Conservation (phyloP, 176 grass and related monocot genomes). For the Avena sativa region DNA sequence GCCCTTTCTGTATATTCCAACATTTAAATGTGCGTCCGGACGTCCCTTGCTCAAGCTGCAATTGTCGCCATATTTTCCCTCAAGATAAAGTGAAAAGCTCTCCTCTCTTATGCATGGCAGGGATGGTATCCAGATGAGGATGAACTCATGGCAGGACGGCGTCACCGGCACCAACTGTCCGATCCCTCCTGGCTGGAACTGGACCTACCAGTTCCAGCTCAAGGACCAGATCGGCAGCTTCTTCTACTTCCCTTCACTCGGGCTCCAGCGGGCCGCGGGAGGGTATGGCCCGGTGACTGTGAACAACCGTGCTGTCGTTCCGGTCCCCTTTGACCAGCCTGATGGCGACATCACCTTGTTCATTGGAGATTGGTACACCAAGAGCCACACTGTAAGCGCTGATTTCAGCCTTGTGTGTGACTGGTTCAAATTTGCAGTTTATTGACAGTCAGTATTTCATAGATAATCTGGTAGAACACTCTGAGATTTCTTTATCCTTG, state of each 20-base stretch:
- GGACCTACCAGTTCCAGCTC: slow-evolving; percentile 96
- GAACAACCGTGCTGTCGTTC: slow-evolving; percentile 72
- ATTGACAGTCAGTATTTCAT: background rate
- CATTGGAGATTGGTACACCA: slow-evolving; percentile 91
- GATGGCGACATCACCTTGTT: slow-evolving; percentile 82
- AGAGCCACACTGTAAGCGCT: slow-evolving; percentile 71
- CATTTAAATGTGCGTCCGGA: slow-evolving; percentile 2
- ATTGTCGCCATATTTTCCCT: slow-evolving; percentile 27
- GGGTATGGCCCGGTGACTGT: slow-evolving; percentile 72
- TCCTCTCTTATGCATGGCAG: slow-evolving; percentile 44
- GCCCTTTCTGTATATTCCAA: slow-evolving; percentile 8
- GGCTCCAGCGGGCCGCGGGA: slow-evolving; percentile 74
- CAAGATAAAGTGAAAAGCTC: slow-evolving; percentile 32
- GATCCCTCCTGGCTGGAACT: slow-evolving; percentile 91
- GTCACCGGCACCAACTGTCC: slow-evolving; percentile 90
- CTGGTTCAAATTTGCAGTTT: background rate
- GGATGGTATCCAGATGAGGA: slow-evolving; percentile 91
- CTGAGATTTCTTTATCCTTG: slow-evolving; percentile 33
- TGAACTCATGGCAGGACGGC: slow-evolving; percentile 94
- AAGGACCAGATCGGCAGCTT: slow-evolving; percentile 98
- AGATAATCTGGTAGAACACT: background rate
- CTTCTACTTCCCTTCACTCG: slow-evolving; percentile 91
- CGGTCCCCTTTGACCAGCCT: slow-evolving; percentile 67
- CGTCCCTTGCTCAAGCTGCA: background rate
- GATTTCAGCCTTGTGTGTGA: background rate